Conservation (phyloP, 2,329 filamentous ascomycete species). For the Aspergillus jensenii region DNA sequence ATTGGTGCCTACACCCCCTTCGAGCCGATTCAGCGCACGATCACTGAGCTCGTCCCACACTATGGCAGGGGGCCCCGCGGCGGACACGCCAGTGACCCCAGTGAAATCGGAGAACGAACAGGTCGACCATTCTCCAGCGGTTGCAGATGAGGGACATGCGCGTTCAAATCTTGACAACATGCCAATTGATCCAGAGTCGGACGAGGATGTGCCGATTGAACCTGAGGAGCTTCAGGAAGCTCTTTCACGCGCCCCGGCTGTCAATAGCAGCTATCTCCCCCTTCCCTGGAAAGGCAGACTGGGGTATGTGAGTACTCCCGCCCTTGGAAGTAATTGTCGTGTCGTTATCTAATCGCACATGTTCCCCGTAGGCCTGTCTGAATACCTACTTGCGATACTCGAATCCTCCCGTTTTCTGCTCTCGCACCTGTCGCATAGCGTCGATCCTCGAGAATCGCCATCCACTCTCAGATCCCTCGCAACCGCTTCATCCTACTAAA, state of each 20-base stretch:
- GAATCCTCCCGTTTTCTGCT: slow-evolving; percentile 83
- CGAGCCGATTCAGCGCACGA: background rate
- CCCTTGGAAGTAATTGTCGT: too few species aligned
- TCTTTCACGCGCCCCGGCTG: slow-evolving; percentile 65
- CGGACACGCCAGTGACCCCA: background rate
- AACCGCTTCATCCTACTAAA: slow-evolving; percentile 78
- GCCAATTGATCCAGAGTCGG: slow-evolving; percentile 53
- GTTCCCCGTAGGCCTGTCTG: slow-evolving; percentile 66
- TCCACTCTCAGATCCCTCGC: slow-evolving; percentile 71
- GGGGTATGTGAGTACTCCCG: slow-evolving; percentile 69
- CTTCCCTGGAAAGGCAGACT: slow-evolving; percentile 87
- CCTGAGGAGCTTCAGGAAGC: slow-evolving; percentile 61
- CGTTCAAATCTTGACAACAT: slow-evolving; percentile 19
- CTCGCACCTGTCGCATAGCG: slow-evolving; percentile 84
- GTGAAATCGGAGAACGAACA: background rate
- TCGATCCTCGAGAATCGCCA: slow-evolving; percentile 88
- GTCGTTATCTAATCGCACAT: background rate
- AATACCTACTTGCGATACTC: slow-evolving; percentile 86
- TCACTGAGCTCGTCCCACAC: slow-evolving; percentile 4
- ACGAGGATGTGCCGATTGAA: slow-evolving; percentile 52
- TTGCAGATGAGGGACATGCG: background rate
- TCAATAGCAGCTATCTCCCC: slow-evolving; percentile 80
- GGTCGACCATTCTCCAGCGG: background rate
- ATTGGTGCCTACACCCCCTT: background rate
- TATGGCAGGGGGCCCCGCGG: background rate